Conservation (phyloP, 441 rosid species). For the Arabidopsis hybrid region DNA sequence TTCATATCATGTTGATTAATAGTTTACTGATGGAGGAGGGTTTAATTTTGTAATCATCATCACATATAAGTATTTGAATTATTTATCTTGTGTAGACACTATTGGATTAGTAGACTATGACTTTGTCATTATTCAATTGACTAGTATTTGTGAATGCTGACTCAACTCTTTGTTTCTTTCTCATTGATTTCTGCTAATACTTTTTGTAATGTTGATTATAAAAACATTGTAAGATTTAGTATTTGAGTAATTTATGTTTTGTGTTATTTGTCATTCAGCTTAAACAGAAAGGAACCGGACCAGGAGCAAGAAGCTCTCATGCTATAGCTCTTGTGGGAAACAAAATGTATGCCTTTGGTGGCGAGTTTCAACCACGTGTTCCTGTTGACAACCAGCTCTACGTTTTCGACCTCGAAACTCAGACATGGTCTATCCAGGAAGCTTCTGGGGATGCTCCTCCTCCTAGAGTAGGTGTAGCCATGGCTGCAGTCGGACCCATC, state of each 20-base stretch:
- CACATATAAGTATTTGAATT: background rate
- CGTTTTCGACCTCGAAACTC: conserved; percentile 65
- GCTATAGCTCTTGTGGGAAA: conserved; percentile 74
- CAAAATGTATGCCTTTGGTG: conserved; percentile 83
- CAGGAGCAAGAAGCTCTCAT: conserved; percentile 98
- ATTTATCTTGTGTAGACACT: background rate
- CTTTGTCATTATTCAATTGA: background rate
- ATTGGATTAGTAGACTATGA: conserved; percentile 1
- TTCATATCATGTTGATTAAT: background rate
- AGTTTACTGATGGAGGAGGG: background rate
- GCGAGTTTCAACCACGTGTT: conserved; percentile 84
- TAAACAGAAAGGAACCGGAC: conserved; percentile 76
- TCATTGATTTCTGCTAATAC: background rate
- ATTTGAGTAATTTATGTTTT: background rate
- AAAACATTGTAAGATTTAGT: background rate
- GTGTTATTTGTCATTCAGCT: conserved; percentile 50
- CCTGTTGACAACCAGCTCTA: conserved; percentile 86
- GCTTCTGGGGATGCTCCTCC: conserved; percentile 83
- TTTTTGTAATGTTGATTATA: background rate
- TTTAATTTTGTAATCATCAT: background rate
- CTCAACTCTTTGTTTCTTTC: conserved; percentile 9
- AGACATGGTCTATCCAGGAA: conserved; percentile 66
- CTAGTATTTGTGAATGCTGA: conserved; percentile 3
- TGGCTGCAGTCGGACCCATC: conserved; percentile 66
- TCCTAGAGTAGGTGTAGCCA: conserved; percentile 87